Evolutionary conservation across 1,284 basidiomycete species (phyloP).

Genomic region (Apiotrichum sp.): DNA sequence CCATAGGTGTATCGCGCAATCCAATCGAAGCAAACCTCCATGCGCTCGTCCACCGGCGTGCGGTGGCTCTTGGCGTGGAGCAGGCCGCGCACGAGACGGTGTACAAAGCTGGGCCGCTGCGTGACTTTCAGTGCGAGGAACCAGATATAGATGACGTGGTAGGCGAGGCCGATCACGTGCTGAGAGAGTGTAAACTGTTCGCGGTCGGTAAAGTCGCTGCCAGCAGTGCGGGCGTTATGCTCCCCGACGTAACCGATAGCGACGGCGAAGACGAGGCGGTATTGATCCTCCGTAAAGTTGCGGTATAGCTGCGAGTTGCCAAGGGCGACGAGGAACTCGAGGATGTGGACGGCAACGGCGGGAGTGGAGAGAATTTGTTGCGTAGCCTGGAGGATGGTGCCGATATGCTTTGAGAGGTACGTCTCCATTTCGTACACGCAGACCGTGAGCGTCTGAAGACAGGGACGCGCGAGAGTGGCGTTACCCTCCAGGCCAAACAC

Average conservation of each 20-base stretch:
- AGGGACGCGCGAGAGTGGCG: conserved; percentile 79
- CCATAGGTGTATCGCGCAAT: conserved; percentile 90
- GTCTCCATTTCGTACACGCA: conserved; percentile 82
- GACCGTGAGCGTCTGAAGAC: conserved; percentile 82
- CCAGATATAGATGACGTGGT: conserved; percentile 91
- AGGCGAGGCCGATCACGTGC: conserved; percentile 89
- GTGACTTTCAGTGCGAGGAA: conserved; percentile 83
- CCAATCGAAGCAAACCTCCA: conserved; percentile 98
- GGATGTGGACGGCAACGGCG: conserved; percentile 89
- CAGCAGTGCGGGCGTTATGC: conserved; percentile 51
- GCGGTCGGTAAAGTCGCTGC: conserved; percentile 55
- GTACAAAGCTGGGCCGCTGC: conserved; percentile 75
- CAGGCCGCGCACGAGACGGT: conserved; percentile 81
- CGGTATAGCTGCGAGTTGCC: conserved; percentile 75
- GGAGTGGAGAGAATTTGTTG: conserved; percentile 93
- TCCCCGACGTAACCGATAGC: conserved; percentile 91
- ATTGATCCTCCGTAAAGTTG: conserved; percentile 90
- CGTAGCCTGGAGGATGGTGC: conserved; percentile 77
- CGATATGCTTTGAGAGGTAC: conserved; percentile 74
- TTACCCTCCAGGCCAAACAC: conserved; percentile 66
- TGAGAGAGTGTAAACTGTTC: conserved; percentile 84
- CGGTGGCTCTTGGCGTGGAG: conserved; percentile 79
- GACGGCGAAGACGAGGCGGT: conserved; percentile 90
- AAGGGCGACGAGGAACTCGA: conserved; percentile 84
- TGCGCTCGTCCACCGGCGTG: conserved; percentile 73